Evolutionary conservation across 2,329 filamentous ascomycete genomes (phyloP), one percentile per base, ranked within the genome.

Genomic region (Laburnicola sp.): DNA sequence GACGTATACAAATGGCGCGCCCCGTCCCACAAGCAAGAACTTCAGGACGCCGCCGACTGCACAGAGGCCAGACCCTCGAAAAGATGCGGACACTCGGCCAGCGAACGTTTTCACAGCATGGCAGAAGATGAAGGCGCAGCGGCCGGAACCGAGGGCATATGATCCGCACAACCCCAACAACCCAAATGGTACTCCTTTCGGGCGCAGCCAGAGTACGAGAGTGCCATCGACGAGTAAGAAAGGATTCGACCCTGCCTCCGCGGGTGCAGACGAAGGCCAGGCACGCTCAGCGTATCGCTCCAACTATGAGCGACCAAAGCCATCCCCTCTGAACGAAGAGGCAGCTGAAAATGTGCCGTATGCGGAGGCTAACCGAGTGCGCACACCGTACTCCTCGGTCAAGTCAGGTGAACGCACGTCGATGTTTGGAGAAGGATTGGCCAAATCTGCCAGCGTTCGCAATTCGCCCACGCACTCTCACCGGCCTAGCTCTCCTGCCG

Each of bases 241-340:
- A 38, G 83, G 82, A 3, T 86, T 85, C 62, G 80, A 83, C 48
- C 82, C 83, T 21, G 77, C 77, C n/a, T 76, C 76, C 5, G 76
- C 81, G 28, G 82, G 80, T n/a, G 81, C 77, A 31, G 83, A 86
- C 61, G 83, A 86, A 59, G 76, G 80, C 31, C 81, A 81, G 65
- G 82, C 82, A 22, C 77, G 77, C 51, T 79, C 78, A 9, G 78
- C 79, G 2, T 77, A 80, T n/a, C 65, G 69, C 36, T 62, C 64
- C 7, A 66, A 64, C 53, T 69, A 70, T 41, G 58, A 68, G 31
- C 67, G 69, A 26, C 48, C 74, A 66, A 54, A 58, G 58, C 61
- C 63, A n/a, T 64, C 67, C 53, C 67, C 71, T 53, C 77, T 72
- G 50, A 69, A 66, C 53, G 57, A 59, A 67, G 40, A 66, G 50